A percentile compares a stretch with the other conserved stretches of the same genome.
phyloP scores from a whole-genome alignment of 768 basidiomycete species.

The Chalciporus piperatus region DNA sequence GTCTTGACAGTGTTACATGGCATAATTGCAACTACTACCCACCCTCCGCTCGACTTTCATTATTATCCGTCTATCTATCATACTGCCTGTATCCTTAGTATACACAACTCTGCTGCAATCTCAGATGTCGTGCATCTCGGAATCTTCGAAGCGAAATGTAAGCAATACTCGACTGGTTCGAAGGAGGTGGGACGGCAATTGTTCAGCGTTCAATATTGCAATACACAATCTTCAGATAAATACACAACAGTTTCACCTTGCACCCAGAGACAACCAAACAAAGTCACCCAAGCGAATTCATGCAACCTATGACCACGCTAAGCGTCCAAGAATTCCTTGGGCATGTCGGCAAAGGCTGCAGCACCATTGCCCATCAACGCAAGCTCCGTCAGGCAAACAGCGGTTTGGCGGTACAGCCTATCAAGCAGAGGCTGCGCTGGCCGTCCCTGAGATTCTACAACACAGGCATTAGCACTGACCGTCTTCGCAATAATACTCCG shows the following conservation, averaged over 20 bases:
- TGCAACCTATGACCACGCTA: slow-evolving; percentile 12
- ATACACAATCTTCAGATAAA: slow-evolving; percentile 11
- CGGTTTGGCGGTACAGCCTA: slow-evolving; percentile 71
- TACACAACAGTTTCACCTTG: neutral
- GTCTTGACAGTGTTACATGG: slow-evolving; percentile 6
- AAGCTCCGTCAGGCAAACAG: slow-evolving; percentile 66
- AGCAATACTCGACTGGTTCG: neutral
- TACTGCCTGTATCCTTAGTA: slow-evolving; percentile 32
- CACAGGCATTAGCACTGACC: slow-evolving; percentile 2
- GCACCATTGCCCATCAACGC: slow-evolving; percentile 69
- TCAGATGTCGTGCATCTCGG: slow-evolving; percentile 5
- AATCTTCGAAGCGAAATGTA: neutral
- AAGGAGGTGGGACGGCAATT: neutral
- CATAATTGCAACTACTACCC: slow-evolving; percentile 13
- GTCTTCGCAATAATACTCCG: neutral
- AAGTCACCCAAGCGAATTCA: no score
- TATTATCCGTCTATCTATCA: neutral
- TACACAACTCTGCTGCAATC: slow-evolving; percentile 14
- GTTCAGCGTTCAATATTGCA: slow-evolving; percentile 11
- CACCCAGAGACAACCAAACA: neutral
- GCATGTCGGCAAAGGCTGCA: slow-evolving; percentile 81
- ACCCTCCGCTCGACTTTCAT: neutral
- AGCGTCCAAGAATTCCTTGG: slow-evolving; percentile 64
- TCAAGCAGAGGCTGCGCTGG: slow-evolving; percentile 72
- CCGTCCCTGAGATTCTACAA: slow-evolving; percentile 71